A percentile compares a stretch with the other conserved stretches of the same genome.
Conservation (phyloP, 2,329 filamentous ascomycete species). For the Microdochium nivale region DNA sequence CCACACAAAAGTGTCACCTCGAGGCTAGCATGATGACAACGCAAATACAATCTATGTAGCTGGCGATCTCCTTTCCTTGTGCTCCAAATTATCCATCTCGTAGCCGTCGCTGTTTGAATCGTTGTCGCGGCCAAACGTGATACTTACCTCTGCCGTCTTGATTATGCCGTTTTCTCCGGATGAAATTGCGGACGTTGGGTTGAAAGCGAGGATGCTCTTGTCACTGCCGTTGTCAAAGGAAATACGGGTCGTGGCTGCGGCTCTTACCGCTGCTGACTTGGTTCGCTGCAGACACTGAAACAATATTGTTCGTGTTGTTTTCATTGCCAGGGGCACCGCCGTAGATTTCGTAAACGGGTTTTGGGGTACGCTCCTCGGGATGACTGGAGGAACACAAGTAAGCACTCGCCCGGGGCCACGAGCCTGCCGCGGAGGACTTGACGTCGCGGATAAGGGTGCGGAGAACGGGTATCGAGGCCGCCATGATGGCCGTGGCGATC, state of each 20-base stretch:
- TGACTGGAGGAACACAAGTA: background rate
- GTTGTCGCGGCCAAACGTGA: background rate
- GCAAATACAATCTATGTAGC: no score
- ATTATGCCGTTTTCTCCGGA: background rate
- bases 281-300: no score
- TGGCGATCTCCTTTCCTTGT: background rate
- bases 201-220: background rate
- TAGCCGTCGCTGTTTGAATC: background rate
- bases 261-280: no score
- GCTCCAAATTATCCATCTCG: background rate
- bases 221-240: background rate
- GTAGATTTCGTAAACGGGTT: background rate
- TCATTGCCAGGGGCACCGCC: background rate
- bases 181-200: no score
- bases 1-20: no score
- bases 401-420: background rate
- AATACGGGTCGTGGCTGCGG: background rate
- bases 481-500: conserved; percentile 24
- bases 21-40: no score
- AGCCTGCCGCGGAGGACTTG: background rate
- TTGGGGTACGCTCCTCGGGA: background rate
- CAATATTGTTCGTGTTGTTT: background rate
- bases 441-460: conserved; percentile 15
- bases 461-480: conserved; percentile 21
- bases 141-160: background rate